Base-by-base conservation (phyloP, 2,329 filamentous ascomycete species). In the Onygenales sp. region DNA sequence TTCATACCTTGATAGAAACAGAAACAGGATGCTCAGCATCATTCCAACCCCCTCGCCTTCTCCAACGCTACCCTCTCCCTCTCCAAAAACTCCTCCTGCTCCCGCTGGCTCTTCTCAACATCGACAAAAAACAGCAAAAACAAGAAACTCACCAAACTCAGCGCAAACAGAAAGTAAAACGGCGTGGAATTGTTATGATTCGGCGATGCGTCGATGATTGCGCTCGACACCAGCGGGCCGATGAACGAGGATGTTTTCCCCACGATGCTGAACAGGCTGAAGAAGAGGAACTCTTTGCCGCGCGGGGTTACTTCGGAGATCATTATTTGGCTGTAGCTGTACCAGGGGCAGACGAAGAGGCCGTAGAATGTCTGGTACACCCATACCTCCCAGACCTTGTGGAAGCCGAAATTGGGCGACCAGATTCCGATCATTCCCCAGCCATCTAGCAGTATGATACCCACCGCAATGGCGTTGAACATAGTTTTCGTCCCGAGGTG, bases 211-310 rank as follows among this genome's bases (percentile, higher is more conserved):
- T 86, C 83, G 53, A 87, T 85, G 54, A 87, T 87, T 5, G 83
- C 84, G 57, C 78, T 81, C 54, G 78, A 82, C n/a, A 87, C 82
- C 31, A 87, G 69, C 0, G 84, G 84, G 0, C 84, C 84, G 53
- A 87, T 85, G 59, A 86, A 86, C 1, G 78, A 81, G 7, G 78
- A 82, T 0, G 83, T 83, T 68, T 87, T 87, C 44, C 83, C 83
- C 32, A 86, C 78, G 60, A 86, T 84, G 57, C 78, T 82, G 68
- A 86, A 86, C 1, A 87, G 67, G 46, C 76, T 79, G 74, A 87
- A 87, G 72, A 87, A 87, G 9, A 87, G 69, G 60, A 85, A 86
- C 59, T 86, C 84, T 61, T 85, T 82, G 39, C 83, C 83, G 5
- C 81, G 74, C 0, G 84, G 84, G 0, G 83, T 85, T 2, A 87